These are phyloP conservation scores for Hypomyces rosellus DNA, from an alignment of 2,329 filamentous ascomycete genomes.

Conservation along the genomic window DNA sequence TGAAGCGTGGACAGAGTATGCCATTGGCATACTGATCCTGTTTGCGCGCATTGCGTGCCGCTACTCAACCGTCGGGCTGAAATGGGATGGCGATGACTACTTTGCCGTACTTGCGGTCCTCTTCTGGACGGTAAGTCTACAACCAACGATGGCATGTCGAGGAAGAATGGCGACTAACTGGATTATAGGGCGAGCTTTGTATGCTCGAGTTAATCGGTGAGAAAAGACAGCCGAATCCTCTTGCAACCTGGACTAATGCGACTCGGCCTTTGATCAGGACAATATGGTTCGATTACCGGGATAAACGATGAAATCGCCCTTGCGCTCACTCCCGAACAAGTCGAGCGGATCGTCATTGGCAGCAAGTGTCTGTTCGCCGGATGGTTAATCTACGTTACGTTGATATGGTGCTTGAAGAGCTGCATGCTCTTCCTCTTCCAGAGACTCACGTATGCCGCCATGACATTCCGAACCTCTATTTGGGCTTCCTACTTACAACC, in stretches of 20 bases:
- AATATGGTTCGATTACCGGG: conserved; percentile 18
- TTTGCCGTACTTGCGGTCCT: conserved; percentile 31
- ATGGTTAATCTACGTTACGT: conserved; percentile 30
- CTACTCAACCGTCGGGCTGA: conserved; percentile 32
- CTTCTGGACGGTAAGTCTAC: conserved; percentile 30
- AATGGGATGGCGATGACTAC: conserved; percentile 37
- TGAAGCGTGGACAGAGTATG: conserved; percentile 39
- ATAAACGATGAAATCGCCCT: conserved; percentile 17
- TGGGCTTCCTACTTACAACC: neutral
- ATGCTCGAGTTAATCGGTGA: conserved; percentile 31
- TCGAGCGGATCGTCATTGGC: conserved; percentile 15
- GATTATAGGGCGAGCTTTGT: conserved; percentile 19
- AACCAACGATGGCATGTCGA: neutral
- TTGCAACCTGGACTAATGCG: neutral
- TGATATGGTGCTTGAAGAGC: conserved; percentile 34
- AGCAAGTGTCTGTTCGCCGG: conserved; percentile 21
- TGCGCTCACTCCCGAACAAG: conserved; percentile 10
- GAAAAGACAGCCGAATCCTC: neutral
- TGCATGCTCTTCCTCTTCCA: conserved; percentile 34
- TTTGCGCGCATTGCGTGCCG: conserved; percentile 33
- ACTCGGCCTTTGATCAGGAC: conserved; percentile 11
- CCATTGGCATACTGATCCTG: conserved; percentile 31
- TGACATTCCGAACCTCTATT: no score
- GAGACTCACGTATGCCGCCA: conserved; percentile 28
- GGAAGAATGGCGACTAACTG: neutral